Evolutionary conservation across 805 yeast genomes (phyloP).

Genomic region (Metschnikowia baotianmanensis): DNA sequence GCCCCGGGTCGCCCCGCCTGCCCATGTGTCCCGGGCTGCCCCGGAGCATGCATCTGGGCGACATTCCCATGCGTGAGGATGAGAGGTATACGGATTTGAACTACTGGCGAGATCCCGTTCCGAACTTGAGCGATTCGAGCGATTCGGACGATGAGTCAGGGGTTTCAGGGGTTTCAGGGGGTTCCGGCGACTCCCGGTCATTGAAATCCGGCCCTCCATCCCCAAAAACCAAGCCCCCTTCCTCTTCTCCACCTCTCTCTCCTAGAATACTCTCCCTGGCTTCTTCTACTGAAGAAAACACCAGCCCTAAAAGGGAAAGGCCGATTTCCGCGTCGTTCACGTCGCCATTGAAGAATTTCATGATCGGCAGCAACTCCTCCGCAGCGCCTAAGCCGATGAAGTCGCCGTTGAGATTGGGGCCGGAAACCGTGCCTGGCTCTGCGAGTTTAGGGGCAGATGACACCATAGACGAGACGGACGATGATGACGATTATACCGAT

Average conservation of each 20-base stretch:
- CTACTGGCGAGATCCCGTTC: slow-evolving; percentile 86
- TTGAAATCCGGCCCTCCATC: slow-evolving; percentile 9
- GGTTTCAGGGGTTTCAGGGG: no score
- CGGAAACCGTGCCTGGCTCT: slow-evolving; percentile 4
- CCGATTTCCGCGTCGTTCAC: slow-evolving; percentile 38
- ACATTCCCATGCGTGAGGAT: slow-evolving; percentile 39
- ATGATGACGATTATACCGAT: slow-evolving; percentile 6
- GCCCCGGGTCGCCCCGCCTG: slow-evolving; percentile 21
- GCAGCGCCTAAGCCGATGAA: slow-evolving; percentile 27
- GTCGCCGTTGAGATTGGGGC: slow-evolving; percentile 14
- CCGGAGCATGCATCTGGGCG: slow-evolving; percentile 22
- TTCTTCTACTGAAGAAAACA: slow-evolving; percentile 1
- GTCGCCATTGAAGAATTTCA: slow-evolving; percentile 42
- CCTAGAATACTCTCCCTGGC: slow-evolving; percentile 8
- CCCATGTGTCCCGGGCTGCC: slow-evolving; percentile 22
- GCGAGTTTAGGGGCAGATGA: slow-evolving; percentile 7
- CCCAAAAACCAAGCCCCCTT: slow-evolving; percentile 5
- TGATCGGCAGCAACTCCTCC: slow-evolving; percentile 31
- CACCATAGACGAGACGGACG: slow-evolving; percentile 10
- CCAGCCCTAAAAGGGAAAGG: slow-evolving; percentile 21
- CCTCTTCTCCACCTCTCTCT: slow-evolving; percentile 10
- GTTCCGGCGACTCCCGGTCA: slow-evolving; percentile 15
- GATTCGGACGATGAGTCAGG: slow-evolving; percentile 49
- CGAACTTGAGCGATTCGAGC: slow-evolving; percentile 57
- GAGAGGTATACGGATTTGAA: slow-evolving; percentile 81